Percentiles rank a stretch among this genome's conserved stretches.
Evolutionary conservation across 202 grass and related monocot species (phyloP).

Genomic region (Zoysia matrella): DNA sequence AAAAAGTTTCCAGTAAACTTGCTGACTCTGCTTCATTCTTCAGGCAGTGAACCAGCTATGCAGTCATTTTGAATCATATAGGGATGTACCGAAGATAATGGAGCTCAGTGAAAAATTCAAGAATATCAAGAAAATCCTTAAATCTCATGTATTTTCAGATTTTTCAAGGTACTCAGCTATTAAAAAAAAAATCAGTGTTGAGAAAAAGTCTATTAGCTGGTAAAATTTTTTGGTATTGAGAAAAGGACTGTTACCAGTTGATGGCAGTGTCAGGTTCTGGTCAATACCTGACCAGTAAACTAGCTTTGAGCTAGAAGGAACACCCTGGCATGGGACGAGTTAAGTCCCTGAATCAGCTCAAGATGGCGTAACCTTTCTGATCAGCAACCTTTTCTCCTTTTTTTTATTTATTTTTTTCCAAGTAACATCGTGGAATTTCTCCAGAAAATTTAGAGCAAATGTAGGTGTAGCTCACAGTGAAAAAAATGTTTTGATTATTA

Average conservation of each 20-base stretch:
- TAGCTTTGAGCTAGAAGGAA: slow-evolving; percentile 19
- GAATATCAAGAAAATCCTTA: slow-evolving; percentile 99
- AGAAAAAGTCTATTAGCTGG: slow-evolving; percentile 22
- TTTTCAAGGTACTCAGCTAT: slow-evolving; percentile 83
- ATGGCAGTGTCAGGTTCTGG: slow-evolving; percentile 8
- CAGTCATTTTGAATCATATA: slow-evolving; percentile 98
- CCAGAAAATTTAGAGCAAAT: slow-evolving; percentile 18
- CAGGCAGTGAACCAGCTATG: slow-evolving; percentile 98
- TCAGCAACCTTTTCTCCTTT: not conserved
- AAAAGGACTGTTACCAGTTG: slow-evolving; percentile 17
- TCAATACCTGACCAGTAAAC: slow-evolving; percentile 19
- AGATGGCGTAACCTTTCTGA: slow-evolving; percentile 34
- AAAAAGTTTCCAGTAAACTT: not conserved
- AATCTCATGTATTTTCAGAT: slow-evolving; percentile 98
- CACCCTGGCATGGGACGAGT: slow-evolving; percentile 13
- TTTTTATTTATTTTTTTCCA: slow-evolving; percentile 22
- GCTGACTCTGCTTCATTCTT: slow-evolving; percentile 36
- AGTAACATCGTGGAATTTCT: not conserved
- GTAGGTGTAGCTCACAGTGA: not conserved
- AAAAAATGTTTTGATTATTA: not conserved
- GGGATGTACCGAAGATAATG: slow-evolving; percentile 96
- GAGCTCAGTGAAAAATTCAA: slow-evolving; percentile 99
- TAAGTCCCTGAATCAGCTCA: slow-evolving; percentile 16
- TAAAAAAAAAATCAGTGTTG: slow-evolving; percentile 28
- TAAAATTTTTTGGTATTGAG: slow-evolving; percentile 19